Evolutionary conservation across 2,329 filamentous ascomycete species (phyloP).

Genomic region (Pseudopithomyces chartarum): DNA sequence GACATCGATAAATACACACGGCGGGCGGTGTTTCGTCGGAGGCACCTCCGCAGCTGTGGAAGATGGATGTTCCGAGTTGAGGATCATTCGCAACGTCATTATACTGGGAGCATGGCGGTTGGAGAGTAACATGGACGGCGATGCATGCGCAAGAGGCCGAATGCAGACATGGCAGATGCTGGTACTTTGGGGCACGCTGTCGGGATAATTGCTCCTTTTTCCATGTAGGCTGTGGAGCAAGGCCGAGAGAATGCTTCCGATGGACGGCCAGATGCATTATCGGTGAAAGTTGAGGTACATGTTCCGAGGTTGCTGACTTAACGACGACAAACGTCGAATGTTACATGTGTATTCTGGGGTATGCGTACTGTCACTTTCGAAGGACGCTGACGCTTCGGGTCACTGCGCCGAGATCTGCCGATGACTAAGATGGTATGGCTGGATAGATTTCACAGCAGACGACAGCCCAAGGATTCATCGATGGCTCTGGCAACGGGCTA

Average conservation of each 20-base stretch:
- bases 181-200: too few relatives aligned
- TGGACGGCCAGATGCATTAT: background rate
- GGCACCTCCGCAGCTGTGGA: too few relatives aligned
- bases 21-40: too few relatives aligned
- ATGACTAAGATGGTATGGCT: background rate
- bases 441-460: background rate
- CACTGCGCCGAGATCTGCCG: background rate
- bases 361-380: slow-evolving; percentile 5
- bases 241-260: background rate
- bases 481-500: too few relatives aligned
- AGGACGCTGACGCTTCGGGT: background rate
- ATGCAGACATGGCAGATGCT: too few relatives aligned
- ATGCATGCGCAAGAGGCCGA: too few relatives aligned
- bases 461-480: too few relatives aligned
- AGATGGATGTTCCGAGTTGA: too few relatives aligned
- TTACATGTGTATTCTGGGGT: background rate
- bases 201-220: too few relatives aligned
- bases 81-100: too few relatives aligned
- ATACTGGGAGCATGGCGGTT: too few relatives aligned
- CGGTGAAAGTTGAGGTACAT: background rate
- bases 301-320: background rate
- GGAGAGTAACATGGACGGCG: too few relatives aligned
- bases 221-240: background rate
- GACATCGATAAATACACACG: background rate
- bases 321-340: background rate